A percentile compares a stretch with the other conserved stretches of the same genome.
These are phyloP conservation scores for Heracleum sosnowskyi DNA, from an alignment of 129 eudicot species.

Conservation along the genomic window DNA sequence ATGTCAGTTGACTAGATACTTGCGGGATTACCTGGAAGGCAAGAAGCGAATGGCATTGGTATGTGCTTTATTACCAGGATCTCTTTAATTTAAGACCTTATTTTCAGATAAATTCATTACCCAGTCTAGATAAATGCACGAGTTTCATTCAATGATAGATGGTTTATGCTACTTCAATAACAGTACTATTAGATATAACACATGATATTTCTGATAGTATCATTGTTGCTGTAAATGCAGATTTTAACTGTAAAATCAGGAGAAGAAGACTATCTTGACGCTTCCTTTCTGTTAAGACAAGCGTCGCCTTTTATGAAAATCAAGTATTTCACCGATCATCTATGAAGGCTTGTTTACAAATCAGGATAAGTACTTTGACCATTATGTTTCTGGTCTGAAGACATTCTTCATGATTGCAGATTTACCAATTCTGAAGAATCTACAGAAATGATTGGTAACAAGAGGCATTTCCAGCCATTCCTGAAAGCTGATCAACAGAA, in stretches of 20 bases:
- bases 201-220: neutral
- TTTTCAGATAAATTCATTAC: conserved; percentile 1
- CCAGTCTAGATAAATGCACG: neutral
- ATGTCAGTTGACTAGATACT: conserved; percentile 65
- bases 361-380: neutral
- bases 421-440: conserved; percentile 50
- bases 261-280: conserved; percentile 70
- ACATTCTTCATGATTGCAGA: conserved; percentile 25
- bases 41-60: conserved; percentile 87
- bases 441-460: conserved; percentile 25
- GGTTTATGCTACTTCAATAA: neutral
- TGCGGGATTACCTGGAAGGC: conserved; percentile 84
- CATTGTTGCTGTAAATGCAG: conserved; percentile 30
- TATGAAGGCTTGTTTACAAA: neutral
- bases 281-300: conserved; percentile 73
- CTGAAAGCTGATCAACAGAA: conserved; percentile 44
- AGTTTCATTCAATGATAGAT: neutral
- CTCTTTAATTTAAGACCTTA: conserved; percentile 1
- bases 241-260: conserved; percentile 78
- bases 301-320: conserved; percentile 80
- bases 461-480: conserved; percentile 49
- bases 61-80: conserved; percentile 12
- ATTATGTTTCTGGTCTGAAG: neutral
- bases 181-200: neutral
- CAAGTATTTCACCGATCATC: conserved; percentile 31